phyloP scores from a whole-genome alignment of 768 basidiomycete genomes.

The Phallus indusiatus region DNA sequence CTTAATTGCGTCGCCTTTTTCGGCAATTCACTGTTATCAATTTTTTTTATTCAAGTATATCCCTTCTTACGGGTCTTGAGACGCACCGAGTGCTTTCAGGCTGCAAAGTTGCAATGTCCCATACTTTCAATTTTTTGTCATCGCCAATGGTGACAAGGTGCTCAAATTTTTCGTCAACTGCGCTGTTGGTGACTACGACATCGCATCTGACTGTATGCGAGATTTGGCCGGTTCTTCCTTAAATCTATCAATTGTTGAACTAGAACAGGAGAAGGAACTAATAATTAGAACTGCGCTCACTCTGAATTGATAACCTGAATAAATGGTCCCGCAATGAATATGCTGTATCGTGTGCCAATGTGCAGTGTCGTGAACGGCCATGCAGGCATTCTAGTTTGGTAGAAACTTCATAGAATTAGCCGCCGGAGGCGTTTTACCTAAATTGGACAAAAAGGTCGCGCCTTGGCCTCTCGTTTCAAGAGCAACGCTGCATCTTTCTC shows the following conservation, averaged over 20 bases:
- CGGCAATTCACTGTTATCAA: constrained; percentile 53
- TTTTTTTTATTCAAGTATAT: neutral
- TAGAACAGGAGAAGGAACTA: constrained; percentile 31
- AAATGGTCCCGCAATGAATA: constrained; percentile 50
- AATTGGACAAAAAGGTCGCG: no score
- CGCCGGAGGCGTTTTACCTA: neutral
- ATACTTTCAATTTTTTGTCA: constrained; percentile 75
- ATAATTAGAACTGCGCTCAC: constrained; percentile 35
- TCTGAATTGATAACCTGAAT: constrained; percentile 48
- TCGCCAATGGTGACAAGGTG: constrained; percentile 62
- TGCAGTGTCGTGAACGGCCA: constrained; percentile 8
- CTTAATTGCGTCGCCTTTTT: constrained; percentile 77
- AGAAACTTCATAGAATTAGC: neutral
- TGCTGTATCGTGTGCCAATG: constrained; percentile 1
- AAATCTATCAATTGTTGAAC: constrained; percentile 20
- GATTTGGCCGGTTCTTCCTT: constrained; percentile 36
- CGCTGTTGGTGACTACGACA: constrained; percentile 43
- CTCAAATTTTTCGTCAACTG: constrained; percentile 32
- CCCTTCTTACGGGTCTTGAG: no score
- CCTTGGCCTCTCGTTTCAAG: no score
- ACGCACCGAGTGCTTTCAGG: constrained; percentile 55
- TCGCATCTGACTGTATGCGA: neutral
- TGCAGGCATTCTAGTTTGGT: constrained; percentile 4
- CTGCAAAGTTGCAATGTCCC: constrained; percentile 48
- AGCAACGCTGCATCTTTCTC: no score